Conservation (phyloP, 257 asterid genomes). For the Cruciata laevipes region DNA sequence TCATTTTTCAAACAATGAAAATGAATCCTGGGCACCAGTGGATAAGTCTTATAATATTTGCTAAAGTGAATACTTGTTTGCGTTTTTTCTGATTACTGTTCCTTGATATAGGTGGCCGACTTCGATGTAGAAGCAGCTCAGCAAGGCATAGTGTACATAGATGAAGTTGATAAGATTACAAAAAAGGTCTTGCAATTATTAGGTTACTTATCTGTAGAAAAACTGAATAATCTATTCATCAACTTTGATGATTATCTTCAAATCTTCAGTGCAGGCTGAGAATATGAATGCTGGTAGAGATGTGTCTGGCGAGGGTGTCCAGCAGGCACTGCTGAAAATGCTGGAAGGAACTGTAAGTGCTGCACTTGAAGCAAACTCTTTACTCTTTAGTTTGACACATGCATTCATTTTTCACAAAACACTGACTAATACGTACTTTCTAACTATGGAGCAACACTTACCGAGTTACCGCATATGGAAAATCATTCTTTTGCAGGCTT, state of each 20-base stretch:
- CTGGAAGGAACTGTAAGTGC: constrained; percentile 93
- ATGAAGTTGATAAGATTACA: constrained; percentile 93
- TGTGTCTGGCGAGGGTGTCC: constrained; percentile 97
- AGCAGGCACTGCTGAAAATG: constrained; percentile 88
- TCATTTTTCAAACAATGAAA: not conserved
- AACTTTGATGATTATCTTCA: constrained; percentile 25
- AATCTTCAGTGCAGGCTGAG: constrained; percentile 58
- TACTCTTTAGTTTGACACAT: not conserved
- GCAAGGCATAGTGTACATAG: constrained; percentile 83
- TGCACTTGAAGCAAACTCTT: too few relatives aligned
- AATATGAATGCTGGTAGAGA: constrained; percentile 69
- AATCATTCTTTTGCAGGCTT: not conserved
- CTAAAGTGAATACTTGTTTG: not conserved
- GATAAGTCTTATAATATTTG: not conserved
- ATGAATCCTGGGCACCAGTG: not conserved
- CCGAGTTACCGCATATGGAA: not conserved
- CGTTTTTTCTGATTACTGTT: not conserved
- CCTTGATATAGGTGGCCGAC: constrained; percentile 53
- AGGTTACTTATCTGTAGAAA: constrained; percentile 4
- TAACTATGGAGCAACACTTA: not conserved
- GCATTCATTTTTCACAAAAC: not conserved
- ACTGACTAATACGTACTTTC: not conserved
- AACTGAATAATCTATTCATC: constrained; percentile 20
- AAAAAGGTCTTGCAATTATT: constrained; percentile 55
- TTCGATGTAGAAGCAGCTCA: constrained; percentile 85